Conservation (phyloP, 78 protist genomes). For the Dictyostelium citrinum region DNA sequence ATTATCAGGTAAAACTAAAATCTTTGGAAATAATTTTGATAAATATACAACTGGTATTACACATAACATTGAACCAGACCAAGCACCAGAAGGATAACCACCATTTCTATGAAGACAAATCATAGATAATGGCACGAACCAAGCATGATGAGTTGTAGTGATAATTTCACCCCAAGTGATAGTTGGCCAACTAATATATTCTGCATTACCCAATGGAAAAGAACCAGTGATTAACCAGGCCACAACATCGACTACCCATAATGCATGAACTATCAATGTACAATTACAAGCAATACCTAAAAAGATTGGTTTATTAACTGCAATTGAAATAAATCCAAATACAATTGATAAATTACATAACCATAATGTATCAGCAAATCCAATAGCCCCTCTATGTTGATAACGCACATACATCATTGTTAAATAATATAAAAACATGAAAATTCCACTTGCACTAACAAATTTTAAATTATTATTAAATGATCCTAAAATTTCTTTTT, state of each 20-base stretch:
- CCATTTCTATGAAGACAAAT: constrained; percentile 48
- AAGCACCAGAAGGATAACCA: constrained; percentile 24
- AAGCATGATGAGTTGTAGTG: constrained; percentile 69
- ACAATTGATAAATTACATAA: constrained; percentile 45
- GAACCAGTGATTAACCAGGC: constrained; percentile 1
- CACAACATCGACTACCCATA: constrained; percentile 53
- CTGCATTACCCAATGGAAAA: constrained; percentile 68
- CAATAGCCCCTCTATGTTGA: constrained; percentile 53
- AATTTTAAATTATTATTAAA: neutral
- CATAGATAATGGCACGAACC: constrained; percentile 49
- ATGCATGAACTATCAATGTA: constrained; percentile 38
- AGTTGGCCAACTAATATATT: constrained; percentile 45
- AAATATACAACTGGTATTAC: constrained; percentile 10
- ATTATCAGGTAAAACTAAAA: neutral
- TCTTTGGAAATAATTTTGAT: constrained; percentile 31
- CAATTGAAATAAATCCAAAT: constrained; percentile 10
- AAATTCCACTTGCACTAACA: neutral
- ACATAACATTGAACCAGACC: neutral
- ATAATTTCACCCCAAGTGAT: constrained; percentile 75
- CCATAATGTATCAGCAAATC: constrained; percentile 71
- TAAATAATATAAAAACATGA: constrained; percentile 20
- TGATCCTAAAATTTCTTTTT: neutral
- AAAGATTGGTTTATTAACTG: constrained; percentile 15
- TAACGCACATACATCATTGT: constrained; percentile 47
- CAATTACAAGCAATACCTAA: constrained; percentile 14